Percentiles rank a stretch among this genome's conserved stretches.
Conservation (phyloP, 306 rosid genomes). For the Malus domestica region DNA sequence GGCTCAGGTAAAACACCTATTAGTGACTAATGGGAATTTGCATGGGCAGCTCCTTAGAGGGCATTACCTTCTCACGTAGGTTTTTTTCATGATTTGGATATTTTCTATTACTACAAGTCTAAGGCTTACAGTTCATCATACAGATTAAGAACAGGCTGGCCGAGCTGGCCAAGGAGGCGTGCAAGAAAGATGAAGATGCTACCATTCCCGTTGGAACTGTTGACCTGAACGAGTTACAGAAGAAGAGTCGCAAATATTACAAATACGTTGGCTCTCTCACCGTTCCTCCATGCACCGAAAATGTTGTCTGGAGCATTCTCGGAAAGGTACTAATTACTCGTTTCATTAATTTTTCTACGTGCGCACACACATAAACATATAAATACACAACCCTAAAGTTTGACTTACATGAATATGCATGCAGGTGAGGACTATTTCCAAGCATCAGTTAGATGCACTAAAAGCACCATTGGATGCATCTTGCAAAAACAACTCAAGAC, state of each 20-base stretch:
- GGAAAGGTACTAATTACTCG: conserved; percentile 39
- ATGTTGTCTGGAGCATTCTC: conserved; percentile 59
- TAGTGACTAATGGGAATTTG: too few species aligned
- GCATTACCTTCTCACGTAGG: too few species aligned
- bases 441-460: conserved; percentile 44
- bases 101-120: too few species aligned
- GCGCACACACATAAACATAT: not conserved
- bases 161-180: conserved; percentile 28
- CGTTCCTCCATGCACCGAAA: conserved; percentile 81
- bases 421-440: conserved; percentile 60
- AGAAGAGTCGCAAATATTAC: conserved; percentile 38
- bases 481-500: conserved; percentile 62
- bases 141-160: conserved; percentile 47
- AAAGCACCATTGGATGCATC: conserved; percentile 42
- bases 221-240: conserved; percentile 26
- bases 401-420: not conserved
- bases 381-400: not conserved
- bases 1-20: too few species aligned
- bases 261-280: conserved; percentile 77
- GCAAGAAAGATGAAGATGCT: conserved; percentile 24
- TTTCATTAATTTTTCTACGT: not conserved
- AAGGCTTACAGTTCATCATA: not conserved
- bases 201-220: conserved; percentile 37
- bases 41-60: too few species aligned
- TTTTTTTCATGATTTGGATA: too few species aligned